Conservation (phyloP, 331 rosid genomes). For the Rosa hybrid region DNA sequence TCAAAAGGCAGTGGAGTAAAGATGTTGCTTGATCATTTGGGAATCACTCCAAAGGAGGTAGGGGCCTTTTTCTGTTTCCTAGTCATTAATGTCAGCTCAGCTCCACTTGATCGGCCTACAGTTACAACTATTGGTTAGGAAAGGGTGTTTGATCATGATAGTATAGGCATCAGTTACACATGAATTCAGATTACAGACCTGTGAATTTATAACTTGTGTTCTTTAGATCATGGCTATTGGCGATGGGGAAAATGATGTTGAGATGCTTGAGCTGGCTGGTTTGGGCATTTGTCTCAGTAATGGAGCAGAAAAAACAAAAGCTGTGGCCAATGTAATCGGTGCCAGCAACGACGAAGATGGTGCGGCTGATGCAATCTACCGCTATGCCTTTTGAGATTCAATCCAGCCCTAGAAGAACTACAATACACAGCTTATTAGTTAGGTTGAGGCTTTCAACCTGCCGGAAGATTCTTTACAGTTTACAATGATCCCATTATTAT, state of each 20-base stretch:
- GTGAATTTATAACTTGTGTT: neutral
- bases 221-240: constrained; percentile 94
- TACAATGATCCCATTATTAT: neutral
- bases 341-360: constrained; percentile 88
- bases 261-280: constrained; percentile 90
- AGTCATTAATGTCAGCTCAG: neutral
- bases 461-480: neutral
- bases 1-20: constrained; percentile 86
- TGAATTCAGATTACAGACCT: no score
- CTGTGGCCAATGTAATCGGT: constrained; percentile 77
- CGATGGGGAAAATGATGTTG: constrained; percentile 91
- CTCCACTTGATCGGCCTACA: neutral
- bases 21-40: constrained; percentile 80
- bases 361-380: constrained; percentile 86
- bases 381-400: constrained; percentile 71
- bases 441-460: neutral
- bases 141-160: neutral
- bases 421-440: neutral
- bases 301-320: constrained; percentile 79
- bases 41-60: constrained; percentile 79
- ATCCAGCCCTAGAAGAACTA: neutral
- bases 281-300: constrained; percentile 80
- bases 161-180: no score
- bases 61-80: neutral
- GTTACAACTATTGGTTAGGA: no score